These are phyloP conservation scores for Knoxia roxburghii DNA, from an alignment of 257 asterid genomes.

Conservation along the genomic window DNA sequence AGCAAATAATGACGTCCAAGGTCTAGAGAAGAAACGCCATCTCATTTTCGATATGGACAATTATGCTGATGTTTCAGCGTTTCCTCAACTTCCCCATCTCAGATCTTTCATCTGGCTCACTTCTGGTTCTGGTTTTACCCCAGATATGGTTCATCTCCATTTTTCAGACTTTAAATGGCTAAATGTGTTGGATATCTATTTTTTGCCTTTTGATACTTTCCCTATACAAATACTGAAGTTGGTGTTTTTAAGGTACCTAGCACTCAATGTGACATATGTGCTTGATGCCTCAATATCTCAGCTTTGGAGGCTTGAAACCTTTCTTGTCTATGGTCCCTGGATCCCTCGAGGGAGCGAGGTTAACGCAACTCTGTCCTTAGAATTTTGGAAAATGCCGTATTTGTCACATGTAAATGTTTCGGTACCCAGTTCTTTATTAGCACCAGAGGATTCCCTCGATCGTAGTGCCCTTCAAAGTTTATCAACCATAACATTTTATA, in stretches of 20 bases:
- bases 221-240: too few species aligned
- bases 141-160: too few species aligned
- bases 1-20: not conserved
- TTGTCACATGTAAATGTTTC: too few species aligned
- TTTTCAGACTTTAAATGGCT: conserved; percentile 24
- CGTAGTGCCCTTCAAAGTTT: too few species aligned
- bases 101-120: not conserved
- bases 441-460: too few species aligned
- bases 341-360: not conserved
- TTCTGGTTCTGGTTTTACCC: too few species aligned
- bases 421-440: conserved; percentile 20
- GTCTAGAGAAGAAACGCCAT: conserved; percentile 6
- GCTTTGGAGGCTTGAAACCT: conserved; percentile 25
- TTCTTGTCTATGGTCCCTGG: conserved; percentile 23
- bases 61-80: not conserved
- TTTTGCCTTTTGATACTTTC: conserved; percentile 20
- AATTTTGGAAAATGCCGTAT: conserved; percentile 22
- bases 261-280: conserved; percentile 15
- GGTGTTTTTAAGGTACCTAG: too few species aligned
- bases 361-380: conserved; percentile 16
- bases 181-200: conserved; percentile 28
- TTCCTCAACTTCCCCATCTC: conserved; percentile 18
- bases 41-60: conserved; percentile 16
- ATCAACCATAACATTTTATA: too few species aligned
- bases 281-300: conserved; percentile 4